A percentile compares a stretch with the other conserved stretches of the same genome.
phyloP scores from a whole-genome alignment of 805 yeast genomes.

The Zygoascus tannicola region DNA sequence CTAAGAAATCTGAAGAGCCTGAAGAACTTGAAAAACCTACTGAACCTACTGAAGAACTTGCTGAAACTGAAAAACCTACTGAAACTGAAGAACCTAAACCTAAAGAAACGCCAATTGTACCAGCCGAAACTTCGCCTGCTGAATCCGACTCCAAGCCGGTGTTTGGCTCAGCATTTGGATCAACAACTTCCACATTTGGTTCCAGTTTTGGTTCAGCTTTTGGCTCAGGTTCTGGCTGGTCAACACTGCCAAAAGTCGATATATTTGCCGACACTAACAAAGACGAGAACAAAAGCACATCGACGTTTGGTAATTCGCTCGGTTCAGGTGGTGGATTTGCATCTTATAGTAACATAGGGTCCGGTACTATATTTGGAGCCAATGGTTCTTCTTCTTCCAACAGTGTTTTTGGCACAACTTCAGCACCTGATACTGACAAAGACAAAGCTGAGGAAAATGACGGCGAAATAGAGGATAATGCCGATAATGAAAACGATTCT shows the following conservation, averaged over 20 bases:
- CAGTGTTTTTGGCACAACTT: neutral
- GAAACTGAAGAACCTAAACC: too few relatives aligned
- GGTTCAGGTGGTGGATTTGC: too few relatives aligned
- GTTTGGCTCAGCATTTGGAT: slow-evolving; percentile 27
- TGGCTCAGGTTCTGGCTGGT: slow-evolving; percentile 11
- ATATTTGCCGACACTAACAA: neutral
- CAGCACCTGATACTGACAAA: neutral
- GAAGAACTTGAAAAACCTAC: too few relatives aligned
- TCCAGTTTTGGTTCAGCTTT: slow-evolving; percentile 9
- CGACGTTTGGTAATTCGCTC: neutral
- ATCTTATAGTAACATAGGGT: slow-evolving; percentile 15
- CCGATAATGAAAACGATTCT: neutral
- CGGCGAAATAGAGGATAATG: neutral
- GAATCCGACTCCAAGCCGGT: slow-evolving; percentile 31
- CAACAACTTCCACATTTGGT: slow-evolving; percentile 6
- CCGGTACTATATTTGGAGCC: slow-evolving; percentile 3
- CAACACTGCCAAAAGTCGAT: slow-evolving; percentile 8
- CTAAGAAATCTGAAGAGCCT: too few relatives aligned
- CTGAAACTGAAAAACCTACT: neutral
- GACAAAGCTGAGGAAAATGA: neutral
- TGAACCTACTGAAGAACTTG: neutral
- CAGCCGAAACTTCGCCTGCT: too few relatives aligned
- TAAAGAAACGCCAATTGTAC: too few relatives aligned
- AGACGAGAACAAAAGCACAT: neutral
- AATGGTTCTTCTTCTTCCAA: neutral